Percentiles rank a stretch among this genome's conserved stretches.
Evolutionary conservation across 1,284 basidiomycete species (phyloP).

Genomic region (Apiotrichum gamsii): DNA sequence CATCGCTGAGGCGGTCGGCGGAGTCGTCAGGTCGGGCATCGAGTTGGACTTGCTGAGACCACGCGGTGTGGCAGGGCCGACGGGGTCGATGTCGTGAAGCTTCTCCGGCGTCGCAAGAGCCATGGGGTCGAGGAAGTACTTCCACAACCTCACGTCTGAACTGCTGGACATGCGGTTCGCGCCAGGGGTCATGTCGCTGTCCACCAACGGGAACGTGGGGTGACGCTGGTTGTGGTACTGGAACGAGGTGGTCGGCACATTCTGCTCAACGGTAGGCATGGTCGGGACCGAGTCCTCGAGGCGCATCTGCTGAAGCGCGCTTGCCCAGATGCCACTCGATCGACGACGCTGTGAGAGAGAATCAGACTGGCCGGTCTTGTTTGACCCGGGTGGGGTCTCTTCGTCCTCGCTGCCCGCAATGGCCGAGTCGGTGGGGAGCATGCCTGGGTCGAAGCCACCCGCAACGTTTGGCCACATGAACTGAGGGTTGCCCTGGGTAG

Average conservation of each 20-base stretch:
- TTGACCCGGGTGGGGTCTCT: conserved; percentile 2
- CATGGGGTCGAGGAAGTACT: conserved; percentile 33
- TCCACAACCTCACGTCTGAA: conserved; percentile 40
- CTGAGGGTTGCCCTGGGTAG: background rate
- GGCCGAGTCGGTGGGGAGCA: conserved; percentile 1
- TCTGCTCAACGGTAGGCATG: background rate
- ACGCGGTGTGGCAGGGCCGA: conserved; percentile 3
- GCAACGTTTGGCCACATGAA: background rate
- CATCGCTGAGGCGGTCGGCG: conserved; percentile 1
- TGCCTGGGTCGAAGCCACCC: background rate
- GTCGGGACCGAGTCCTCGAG: conserved; percentile 24
- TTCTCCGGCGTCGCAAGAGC: conserved; percentile 29
- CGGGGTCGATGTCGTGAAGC: conserved; percentile 22
- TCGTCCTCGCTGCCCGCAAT: conserved; percentile 4
- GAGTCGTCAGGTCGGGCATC: conserved; percentile 38
- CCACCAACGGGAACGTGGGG: conserved; percentile 19
- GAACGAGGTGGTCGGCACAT: background rate
- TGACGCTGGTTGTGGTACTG: background rate
- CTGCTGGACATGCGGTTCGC: conserved; percentile 21
- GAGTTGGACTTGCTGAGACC: conserved; percentile 36
- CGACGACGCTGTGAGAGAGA: conserved; percentile 18
- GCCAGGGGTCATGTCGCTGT: background rate
- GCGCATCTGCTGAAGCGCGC: conserved; percentile 37
- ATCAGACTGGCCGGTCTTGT: conserved; percentile 1
- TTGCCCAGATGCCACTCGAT: conserved; percentile 38